Evolutionary conservation across 495 filamentous ascomycete species (phyloP), one percentile per base, ranked within the genome.

Genomic region (Xylaria curta): DNA sequence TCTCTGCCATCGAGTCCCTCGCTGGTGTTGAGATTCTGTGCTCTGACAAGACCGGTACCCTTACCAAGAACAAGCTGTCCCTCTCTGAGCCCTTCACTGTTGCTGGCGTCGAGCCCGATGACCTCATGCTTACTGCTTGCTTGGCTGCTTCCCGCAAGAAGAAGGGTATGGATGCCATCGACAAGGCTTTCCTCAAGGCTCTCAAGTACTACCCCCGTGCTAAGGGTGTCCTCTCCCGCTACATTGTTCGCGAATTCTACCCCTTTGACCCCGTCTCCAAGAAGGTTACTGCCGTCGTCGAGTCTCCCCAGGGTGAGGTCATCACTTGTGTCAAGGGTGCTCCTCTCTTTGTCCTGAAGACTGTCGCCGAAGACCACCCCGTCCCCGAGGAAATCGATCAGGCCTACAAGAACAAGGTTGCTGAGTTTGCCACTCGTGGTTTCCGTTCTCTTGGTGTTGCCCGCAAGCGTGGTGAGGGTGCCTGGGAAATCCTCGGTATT

Each of bases 21-120:
- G 94, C 94, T 76, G 94, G 93, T 86, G 94, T 97, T 69, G 94
- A 97, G 85, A 97, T 97, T 81, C 90, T 97, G 73, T 98, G 95
- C 87, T 98, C 95, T 54, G 95, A 98, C 85, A 98, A 98, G 87
- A 97, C 94, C 64, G 93, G 94, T 91, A 97, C 91, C 69, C 82
- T 97, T 72, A 97, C 94, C 76, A 95, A 94, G 85, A 97, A 97
- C 86, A 95, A 94, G 82, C 88, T 97, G 21, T 93, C 93, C 47
- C 87, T 97, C 64, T 85, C 90, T 60, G 94, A 97, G 75, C 94
- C 94, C 42, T 97, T 90, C 83, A 93, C 91, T 61, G 90, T 94
- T 42, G 84, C 87, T 71, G 93, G 93, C 76, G 89, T 95, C 63
- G 91, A 93, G 72, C 85, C 89, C 49, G 90, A 94, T 77, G 93